A percentile compares a stretch with the other conserved stretches of the same genome.
Evolutionary conservation across 306 rosid genomes (phyloP).

Genomic region (Carpinus viminea): DNA sequence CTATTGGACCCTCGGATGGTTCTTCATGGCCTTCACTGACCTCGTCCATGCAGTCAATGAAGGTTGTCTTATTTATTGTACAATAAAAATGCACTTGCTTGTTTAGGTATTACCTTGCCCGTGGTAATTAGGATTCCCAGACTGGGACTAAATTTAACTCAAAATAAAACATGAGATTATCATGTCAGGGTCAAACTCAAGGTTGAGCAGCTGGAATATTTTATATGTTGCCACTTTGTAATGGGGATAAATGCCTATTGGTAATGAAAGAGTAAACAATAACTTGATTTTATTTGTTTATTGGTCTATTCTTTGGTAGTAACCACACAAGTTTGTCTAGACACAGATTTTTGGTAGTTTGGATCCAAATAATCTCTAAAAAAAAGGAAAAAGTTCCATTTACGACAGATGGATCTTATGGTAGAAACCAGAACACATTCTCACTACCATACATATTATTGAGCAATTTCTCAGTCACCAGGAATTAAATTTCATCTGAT

Average conservation of each 20-base stretch:
- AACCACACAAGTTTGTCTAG: neutral
- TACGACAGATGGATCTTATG: neutral
- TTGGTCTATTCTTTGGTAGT: neutral
- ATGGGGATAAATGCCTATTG: conserved; percentile 22
- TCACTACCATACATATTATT: conserved; percentile 8
- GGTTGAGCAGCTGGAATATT: conserved; percentile 19
- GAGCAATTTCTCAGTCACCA: neutral
- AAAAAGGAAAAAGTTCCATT: neutral
- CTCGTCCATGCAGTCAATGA: conserved; percentile 15
- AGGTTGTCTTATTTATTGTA: conserved; percentile 16
- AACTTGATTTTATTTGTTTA: neutral
- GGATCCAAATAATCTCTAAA: neutral
- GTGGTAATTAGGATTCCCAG: conserved; percentile 6
- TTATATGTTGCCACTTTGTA: conserved; percentile 21
- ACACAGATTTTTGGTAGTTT: neutral
- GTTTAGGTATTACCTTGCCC: conserved; percentile 3
- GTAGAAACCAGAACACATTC: conserved; percentile 11
- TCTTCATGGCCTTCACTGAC: conserved; percentile 54
- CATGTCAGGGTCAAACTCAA: conserved; percentile 1
- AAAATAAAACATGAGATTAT: neutral
- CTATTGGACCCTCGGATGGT: conserved; percentile 76
- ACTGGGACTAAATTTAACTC: conserved; percentile 4
- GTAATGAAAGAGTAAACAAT: neutral
- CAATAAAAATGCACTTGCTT: conserved; percentile 21
- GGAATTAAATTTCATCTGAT: neutral